Percentiles rank a stretch among this genome's conserved stretches.
Conservation (phyloP, 371 early-diverging fungal species). For the Lichtheimia ornata region DNA sequence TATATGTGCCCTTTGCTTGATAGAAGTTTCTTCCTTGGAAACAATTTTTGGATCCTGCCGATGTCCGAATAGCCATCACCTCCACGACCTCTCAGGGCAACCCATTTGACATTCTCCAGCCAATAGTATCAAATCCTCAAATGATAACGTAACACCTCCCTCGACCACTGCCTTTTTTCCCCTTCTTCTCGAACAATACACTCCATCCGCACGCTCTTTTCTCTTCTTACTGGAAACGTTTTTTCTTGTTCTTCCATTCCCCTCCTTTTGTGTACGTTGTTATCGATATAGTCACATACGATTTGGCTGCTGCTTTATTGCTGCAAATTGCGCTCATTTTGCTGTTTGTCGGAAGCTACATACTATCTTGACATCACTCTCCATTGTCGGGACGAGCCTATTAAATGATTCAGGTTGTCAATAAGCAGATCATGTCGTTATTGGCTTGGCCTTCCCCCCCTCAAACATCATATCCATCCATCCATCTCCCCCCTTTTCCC, state of each 20-base stretch:
- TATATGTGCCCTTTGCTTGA: constrained; percentile 11
- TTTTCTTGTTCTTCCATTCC: not conserved
- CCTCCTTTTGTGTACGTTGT: not conserved
- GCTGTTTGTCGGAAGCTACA: constrained; percentile 3
- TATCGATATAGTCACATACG: too few relatives aligned
- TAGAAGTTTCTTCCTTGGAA: constrained; percentile 17
- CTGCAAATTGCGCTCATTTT: not conserved
- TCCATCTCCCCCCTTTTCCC: not conserved
- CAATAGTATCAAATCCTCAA: not conserved
- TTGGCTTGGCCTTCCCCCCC: not conserved
- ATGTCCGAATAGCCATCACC: constrained; percentile 2
- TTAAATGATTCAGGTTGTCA: constrained; percentile 1
- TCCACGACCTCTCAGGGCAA: not conserved
- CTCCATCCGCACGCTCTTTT: too few relatives aligned
- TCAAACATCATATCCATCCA: too few relatives aligned
- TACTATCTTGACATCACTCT: not conserved
- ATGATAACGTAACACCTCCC: not conserved
- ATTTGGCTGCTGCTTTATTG: too few relatives aligned
- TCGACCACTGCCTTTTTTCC: not conserved
- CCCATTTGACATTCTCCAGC: not conserved
- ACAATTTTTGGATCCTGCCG: constrained; percentile 5
- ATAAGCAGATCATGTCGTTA: not conserved
- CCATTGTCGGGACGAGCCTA: not conserved
- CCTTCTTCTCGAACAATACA: not conserved
- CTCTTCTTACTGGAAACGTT: not conserved